Conservation (phyloP, 2,329 filamentous ascomycete species). For the Trichoderma semiorbis region DNA sequence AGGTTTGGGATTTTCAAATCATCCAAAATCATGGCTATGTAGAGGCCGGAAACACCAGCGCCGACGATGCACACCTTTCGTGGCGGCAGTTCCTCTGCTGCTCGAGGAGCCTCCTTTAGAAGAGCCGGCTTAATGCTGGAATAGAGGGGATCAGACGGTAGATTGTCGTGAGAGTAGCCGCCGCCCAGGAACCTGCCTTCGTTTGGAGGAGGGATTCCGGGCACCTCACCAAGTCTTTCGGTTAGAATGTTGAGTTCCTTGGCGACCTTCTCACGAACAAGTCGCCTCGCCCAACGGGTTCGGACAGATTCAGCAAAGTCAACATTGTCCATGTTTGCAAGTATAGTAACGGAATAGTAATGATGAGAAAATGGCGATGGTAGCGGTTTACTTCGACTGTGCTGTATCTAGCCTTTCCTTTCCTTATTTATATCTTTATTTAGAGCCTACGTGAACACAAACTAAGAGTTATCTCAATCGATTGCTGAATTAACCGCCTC, state of each 20-base stretch:
- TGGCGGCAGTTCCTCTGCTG: not conserved
- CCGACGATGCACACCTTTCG: not conserved
- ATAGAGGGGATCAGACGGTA: not conserved
- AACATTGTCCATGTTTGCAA: not conserved
- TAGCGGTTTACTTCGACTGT: not conserved
- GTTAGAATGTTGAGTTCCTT: not conserved
- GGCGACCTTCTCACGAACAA: not conserved
- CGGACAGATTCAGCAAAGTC: not conserved
- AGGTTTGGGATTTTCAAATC: not conserved
- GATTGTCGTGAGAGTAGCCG: not conserved
- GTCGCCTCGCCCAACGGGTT: not conserved
- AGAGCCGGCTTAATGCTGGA: not conserved
- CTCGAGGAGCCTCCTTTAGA: not conserved
- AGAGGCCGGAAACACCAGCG: not conserved
- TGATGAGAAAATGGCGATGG: not conserved
- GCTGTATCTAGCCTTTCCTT: not conserved
- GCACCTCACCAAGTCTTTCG: not conserved
- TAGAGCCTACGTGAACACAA: not conserved
- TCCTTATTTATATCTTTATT: not conserved
- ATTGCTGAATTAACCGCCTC: not conserved
- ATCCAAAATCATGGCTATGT: not conserved
- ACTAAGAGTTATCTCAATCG: fast-evolving
- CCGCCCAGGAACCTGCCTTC: not conserved
- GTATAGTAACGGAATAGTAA: not conserved
- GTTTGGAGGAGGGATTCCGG: not conserved